phyloP scores from a whole-genome alignment of 1,284 basidiomycete species.

The Irpex sp. region DNA sequence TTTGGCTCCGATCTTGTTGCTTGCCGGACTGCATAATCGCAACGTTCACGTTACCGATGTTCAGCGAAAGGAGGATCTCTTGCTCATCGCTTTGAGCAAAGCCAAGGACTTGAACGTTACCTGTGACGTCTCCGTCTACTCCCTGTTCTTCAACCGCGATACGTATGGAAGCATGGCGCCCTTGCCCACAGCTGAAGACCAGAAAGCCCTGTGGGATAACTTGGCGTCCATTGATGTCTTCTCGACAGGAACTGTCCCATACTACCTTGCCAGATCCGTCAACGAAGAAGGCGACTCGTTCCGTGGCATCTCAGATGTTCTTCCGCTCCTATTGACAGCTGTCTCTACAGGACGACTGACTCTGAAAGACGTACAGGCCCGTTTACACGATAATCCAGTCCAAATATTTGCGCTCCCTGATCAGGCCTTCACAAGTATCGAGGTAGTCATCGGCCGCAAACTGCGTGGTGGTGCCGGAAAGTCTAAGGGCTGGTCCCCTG shows the following conservation, averaged over 20 bases:
- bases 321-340: slow-evolving; percentile 87
- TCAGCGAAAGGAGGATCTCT: slow-evolving; percentile 82
- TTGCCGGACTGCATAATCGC: slow-evolving; percentile 90
- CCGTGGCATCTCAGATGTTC: slow-evolving; percentile 86
- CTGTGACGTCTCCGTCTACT: slow-evolving; percentile 93
- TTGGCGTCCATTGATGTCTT: slow-evolving; percentile 88
- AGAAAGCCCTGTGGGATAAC: slow-evolving; percentile 86
- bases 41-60: slow-evolving; percentile 95
- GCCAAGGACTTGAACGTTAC: slow-evolving; percentile 93
- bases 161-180: slow-evolving; percentile 66
- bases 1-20: slow-evolving; percentile 88
- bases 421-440: slow-evolving; percentile 85
- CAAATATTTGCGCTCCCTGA: slow-evolving; percentile 91
- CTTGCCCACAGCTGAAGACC: slow-evolving; percentile 79
- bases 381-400: slow-evolving; percentile 90
- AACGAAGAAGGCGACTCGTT: slow-evolving; percentile 64
- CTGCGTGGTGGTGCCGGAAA: slow-evolving; percentile 37
- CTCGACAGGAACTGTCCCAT: slow-evolving; percentile 86
- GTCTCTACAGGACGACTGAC: slow-evolving; percentile 80
- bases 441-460: slow-evolving; percentile 86
- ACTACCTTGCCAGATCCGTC: slow-evolving; percentile 69
- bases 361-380: slow-evolving; percentile 77
- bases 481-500: slow-evolving; percentile 76
- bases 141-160: slow-evolving; percentile 85
- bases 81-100: slow-evolving; percentile 93